Evolutionary conservation across 2,329 filamentous ascomycete genomes (phyloP).

Genomic region (Achaetomium macrosporum): DNA sequence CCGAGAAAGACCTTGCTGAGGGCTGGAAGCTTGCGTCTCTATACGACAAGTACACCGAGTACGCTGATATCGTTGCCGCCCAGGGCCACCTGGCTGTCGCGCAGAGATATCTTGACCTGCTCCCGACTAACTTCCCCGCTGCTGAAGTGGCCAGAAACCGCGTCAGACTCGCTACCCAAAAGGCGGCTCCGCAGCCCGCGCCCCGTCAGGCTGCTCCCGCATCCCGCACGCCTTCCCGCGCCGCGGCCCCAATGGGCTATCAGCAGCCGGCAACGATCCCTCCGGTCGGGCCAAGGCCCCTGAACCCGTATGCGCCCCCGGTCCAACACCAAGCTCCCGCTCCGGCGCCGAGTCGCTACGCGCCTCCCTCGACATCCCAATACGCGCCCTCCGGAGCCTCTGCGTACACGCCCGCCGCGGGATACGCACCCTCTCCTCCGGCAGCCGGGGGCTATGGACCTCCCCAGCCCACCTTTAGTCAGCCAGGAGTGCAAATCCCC

Average conservation of each 20-base stretch:
- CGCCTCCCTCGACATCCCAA: constrained; percentile 29
- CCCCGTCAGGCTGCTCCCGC: constrained; percentile 30
- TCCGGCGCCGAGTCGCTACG: constrained; percentile 43
- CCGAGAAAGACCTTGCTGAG: constrained; percentile 61
- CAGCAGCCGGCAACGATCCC: constrained; percentile 40
- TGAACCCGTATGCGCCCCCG: constrained; percentile 32
- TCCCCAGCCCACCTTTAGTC: constrained; percentile 36
- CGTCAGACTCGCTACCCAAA: constrained; percentile 76
- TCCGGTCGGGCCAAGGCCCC: constrained; percentile 20
- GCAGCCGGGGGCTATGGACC: constrained; percentile 48
- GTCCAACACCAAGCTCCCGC: constrained; percentile 27
- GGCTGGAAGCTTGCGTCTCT: constrained; percentile 85
- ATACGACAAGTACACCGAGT: constrained; percentile 95
- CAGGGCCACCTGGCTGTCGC: constrained; percentile 83
- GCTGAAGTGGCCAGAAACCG: constrained; percentile 83
- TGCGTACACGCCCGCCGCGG: constrained; percentile 31
- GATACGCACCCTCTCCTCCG: constrained; percentile 19
- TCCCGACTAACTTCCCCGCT: constrained; percentile 76
- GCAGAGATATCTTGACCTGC: constrained; percentile 83
- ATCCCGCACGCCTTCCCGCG: constrained; percentile 37
- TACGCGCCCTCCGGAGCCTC: constrained; percentile 33
- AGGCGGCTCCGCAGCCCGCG: constrained; percentile 34
- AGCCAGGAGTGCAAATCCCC: constrained; percentile 45
- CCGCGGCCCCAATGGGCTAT: constrained; percentile 36
- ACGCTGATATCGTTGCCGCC: constrained; percentile 87